Conservation (phyloP, 23 red algal genomes). For the Gracilaria domingensis region DNA sequence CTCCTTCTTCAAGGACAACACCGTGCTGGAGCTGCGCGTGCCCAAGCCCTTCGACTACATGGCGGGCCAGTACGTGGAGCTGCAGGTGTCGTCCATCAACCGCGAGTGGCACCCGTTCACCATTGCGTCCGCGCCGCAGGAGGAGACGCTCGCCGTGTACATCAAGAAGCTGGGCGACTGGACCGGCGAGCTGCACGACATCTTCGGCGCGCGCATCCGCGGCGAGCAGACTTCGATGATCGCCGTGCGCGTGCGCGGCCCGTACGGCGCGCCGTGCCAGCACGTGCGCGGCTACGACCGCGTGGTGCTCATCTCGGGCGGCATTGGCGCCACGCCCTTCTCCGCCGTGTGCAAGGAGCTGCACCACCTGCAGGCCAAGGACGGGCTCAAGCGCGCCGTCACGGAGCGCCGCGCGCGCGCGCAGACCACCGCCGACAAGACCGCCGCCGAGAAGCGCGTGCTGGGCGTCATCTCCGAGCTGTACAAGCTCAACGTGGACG, state of each 20-base stretch:
- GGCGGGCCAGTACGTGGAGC: slow-evolving; percentile 84
- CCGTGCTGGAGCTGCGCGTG: slow-evolving; percentile 61
- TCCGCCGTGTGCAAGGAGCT: slow-evolving; percentile 58
- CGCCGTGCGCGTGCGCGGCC: slow-evolving; percentile 61
- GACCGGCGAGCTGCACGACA: slow-evolving; percentile 65
- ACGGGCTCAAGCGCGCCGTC: not conserved
- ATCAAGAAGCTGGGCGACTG: slow-evolving; percentile 82
- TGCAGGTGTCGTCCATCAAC: slow-evolving; percentile 72
- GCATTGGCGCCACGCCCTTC: slow-evolving; percentile 84
- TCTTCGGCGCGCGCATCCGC: slow-evolving; percentile 12
- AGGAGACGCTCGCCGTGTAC: slow-evolving; percentile 63
- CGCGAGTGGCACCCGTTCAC: slow-evolving; percentile 86
- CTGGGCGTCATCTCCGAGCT: not conserved
- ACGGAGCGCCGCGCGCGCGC: not conserved
- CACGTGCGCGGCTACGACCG: slow-evolving; percentile 66
- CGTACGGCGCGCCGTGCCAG: slow-evolving; percentile 80
- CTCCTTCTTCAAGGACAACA: slow-evolving; percentile 24
- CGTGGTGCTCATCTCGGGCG: slow-evolving; percentile 74
- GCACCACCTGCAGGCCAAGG: slow-evolving; percentile 42
- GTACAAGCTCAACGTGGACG: slow-evolving; percentile 24
- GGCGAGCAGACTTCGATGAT: slow-evolving; percentile 7
- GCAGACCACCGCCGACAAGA: not conserved
- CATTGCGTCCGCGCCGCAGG: slow-evolving; percentile 84
- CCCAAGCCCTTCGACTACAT: slow-evolving; percentile 67
- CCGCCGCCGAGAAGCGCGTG: not conserved